Percentiles rank a stretch among this genome's conserved stretches.
Conservation (phyloP, 108 stramenopile species). For the Nitzschia sp. region DNA sequence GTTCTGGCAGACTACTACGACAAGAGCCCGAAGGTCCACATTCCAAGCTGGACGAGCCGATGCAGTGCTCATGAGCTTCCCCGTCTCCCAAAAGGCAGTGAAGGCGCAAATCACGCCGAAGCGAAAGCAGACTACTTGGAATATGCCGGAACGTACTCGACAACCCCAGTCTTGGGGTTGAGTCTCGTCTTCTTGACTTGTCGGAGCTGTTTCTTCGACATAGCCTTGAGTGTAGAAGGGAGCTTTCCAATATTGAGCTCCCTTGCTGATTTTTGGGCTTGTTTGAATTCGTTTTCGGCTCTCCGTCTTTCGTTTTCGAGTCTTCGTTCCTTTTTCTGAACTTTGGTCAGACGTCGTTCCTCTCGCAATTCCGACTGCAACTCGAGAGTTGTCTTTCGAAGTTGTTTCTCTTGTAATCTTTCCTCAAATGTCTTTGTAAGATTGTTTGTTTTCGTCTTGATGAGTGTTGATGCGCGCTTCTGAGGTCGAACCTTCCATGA, state of each 20-base stretch:
- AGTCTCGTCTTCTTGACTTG: slow-evolving; percentile 95
- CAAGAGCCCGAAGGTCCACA: too few species aligned
- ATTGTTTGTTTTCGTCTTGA: slow-evolving; percentile 70
- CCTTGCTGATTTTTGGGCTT: slow-evolving; percentile 60
- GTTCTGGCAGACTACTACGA: too few species aligned
- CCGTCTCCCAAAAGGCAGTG: not conserved
- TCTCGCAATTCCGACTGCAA: slow-evolving; percentile 66
- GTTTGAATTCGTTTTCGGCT: slow-evolving; percentile 83
- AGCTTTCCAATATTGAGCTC: slow-evolving; percentile 64
- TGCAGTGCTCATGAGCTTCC: too few species aligned
- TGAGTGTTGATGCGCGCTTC: slow-evolving; percentile 77
- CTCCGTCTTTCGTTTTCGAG: slow-evolving; percentile 80
- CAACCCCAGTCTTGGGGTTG: slow-evolving; percentile 91
- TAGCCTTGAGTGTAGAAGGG: slow-evolving; percentile 81
- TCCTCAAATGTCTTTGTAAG: slow-evolving; percentile 63
- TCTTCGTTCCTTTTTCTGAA: slow-evolving; percentile 68
- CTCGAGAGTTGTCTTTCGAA: slow-evolving; percentile 45
- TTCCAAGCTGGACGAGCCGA: too few species aligned
- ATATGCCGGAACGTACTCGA: slow-evolving; percentile 88
- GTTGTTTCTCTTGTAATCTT: slow-evolving; percentile 40
- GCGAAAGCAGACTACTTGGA: slow-evolving; percentile 50
- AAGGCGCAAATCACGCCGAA: not conserved
- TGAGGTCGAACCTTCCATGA: slow-evolving; percentile 83
- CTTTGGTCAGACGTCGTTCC: slow-evolving; percentile 41
- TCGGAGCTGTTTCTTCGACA: slow-evolving; percentile 96